Percentiles rank a stretch among this genome's conserved stretches.
These are phyloP conservation scores for Emergomyces orientalis DNA, from an alignment of 2,329 filamentous ascomycete genomes.

Conservation along the genomic window DNA sequence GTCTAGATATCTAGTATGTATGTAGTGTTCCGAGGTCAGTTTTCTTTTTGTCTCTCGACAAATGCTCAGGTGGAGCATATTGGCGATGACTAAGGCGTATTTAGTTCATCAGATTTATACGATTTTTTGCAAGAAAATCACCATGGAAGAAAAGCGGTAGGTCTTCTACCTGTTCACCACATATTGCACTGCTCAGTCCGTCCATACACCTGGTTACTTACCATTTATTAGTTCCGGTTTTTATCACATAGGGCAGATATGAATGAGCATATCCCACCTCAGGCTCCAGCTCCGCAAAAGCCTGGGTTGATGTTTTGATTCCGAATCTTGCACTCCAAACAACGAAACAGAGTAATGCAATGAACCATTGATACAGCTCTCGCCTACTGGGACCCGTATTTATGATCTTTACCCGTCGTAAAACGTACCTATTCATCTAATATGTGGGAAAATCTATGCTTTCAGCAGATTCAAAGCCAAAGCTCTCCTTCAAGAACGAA, in stretches of 20 bases:
- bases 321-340: background rate
- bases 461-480: background rate
- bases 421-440: background rate
- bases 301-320: too few species aligned
- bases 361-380: background rate
- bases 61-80: too few species aligned
- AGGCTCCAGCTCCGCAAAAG: background rate
- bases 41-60: too few species aligned
- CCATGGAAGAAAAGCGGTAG: too few species aligned
- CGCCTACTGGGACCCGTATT: background rate
- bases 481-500: background rate
- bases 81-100: too few species aligned
- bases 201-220: background rate
- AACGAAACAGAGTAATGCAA: background rate
- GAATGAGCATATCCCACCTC: background rate
- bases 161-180: too few species aligned
- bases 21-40: too few species aligned
- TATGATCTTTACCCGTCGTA: background rate
- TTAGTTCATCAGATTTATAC: too few species aligned
- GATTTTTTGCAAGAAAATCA: too few species aligned
- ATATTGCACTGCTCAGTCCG: too few species aligned
- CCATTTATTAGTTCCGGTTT: background rate
- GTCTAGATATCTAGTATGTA: too few species aligned
- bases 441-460: background rate
- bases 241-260: background rate